Base-by-base conservation (phyloP, 1,139 yeast genomes). In the Candida tetrigidarum region DNA sequence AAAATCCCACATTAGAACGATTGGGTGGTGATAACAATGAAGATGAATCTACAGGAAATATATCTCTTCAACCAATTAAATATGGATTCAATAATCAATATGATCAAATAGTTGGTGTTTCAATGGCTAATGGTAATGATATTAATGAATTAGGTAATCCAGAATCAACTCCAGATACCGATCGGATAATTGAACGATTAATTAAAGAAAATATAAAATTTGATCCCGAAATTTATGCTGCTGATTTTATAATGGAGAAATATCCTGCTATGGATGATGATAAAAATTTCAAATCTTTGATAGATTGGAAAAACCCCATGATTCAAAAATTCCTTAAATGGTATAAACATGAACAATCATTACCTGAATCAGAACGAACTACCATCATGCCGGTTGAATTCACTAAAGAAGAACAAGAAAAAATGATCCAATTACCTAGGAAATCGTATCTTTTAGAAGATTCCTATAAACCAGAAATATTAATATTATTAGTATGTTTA, bases 121-220 rank as follows among this genome's bases (percentile, higher is more conserved):
- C 96, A 0, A 53, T 86, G 2, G 67, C 85, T 4, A 85, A 84
- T 50, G 97, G 97, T 4, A 92, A 93, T 57, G 98, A 92, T 60
- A 88, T 93, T 47, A 92, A 91, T 59, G 98, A 92, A 54, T 63
- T 92, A 16, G 81, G 82, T 2, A 86, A 86, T 50, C 96, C 97
- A 0, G 98, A 91, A 56, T 71, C 73, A 34, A 67, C 82, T 5
- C 65, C 70, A 1, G 69, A 79, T 0, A 71, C 71, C 34, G 87
- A 83, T 39, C 69, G 96, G 38, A 73, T 81, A 10, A 69, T 77
- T 50, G 91, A 86, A 56, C 67, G 97, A 48, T 62, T 83, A 11
- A 76, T 80, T 36, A 80, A 80, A 46, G 97, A 92, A 56, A 83
- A 85, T 50, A 77, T 81, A 48, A 85, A 87, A 54, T 93, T 93